Conservation (phyloP, 495 filamentous ascomycete species). For the Xylaria telfairii region DNA sequence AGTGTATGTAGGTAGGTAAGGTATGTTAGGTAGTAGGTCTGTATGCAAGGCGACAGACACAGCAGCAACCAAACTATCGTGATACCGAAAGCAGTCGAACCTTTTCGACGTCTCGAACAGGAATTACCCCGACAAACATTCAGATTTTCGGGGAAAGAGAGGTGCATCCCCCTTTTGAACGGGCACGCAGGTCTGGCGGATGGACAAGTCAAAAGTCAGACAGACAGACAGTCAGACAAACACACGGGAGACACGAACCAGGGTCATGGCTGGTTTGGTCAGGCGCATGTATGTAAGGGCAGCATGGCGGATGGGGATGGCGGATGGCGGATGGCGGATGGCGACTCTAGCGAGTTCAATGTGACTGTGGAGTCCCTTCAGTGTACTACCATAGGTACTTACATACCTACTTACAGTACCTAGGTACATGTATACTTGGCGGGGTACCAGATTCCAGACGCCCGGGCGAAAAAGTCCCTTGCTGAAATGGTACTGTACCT, state of each 20-base stretch:
- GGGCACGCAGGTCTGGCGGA: neutral
- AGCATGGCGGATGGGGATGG: neutral
- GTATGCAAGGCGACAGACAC: slow-evolving; percentile 8
- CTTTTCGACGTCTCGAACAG: neutral
- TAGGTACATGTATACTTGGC: too few relatives aligned
- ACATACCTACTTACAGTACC: too few relatives aligned
- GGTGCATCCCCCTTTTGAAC: slow-evolving; percentile 8
- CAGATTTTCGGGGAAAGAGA: neutral
- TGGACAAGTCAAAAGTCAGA: neutral
- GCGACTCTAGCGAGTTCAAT: neutral
- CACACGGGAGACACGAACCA: slow-evolving; percentile 11
- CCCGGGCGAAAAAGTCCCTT: slow-evolving; percentile 24
- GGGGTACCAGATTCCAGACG: slow-evolving; percentile 27
- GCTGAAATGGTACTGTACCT: slow-evolving; percentile 17
- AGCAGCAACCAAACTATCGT: neutral
- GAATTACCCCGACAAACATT: neutral
- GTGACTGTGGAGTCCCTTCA: slow-evolving; percentile 13
- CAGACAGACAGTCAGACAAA: slow-evolving; percentile 5
- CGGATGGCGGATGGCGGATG: neutral
- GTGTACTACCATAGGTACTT: too few relatives aligned
- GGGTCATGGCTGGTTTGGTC: slow-evolving; percentile 1
- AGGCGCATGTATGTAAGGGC: neutral
- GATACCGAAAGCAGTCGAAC: neutral
- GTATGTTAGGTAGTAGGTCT: neutral
- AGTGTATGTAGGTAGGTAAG: slow-evolving; percentile 6